A percentile compares a stretch with the other conserved stretches of the same genome.
These are phyloP conservation scores for Diaporthe caulivora DNA, from an alignment of 2,329 filamentous ascomycete genomes.

Conservation along the genomic window DNA sequence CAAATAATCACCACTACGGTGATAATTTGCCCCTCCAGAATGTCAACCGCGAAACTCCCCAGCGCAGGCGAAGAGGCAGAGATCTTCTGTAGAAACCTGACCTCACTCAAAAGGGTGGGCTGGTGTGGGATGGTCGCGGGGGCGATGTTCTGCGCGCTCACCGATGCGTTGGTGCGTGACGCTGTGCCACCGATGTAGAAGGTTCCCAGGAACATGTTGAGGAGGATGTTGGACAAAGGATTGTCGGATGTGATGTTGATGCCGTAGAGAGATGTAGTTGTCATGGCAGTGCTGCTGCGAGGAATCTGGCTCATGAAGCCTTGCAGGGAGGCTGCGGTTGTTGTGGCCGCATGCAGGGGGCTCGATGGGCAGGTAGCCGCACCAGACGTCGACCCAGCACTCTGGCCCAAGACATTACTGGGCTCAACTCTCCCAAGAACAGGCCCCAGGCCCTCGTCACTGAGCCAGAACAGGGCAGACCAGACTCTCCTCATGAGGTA, in stretches of 20 bases:
- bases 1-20: slow-evolving; percentile 91
- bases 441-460: slow-evolving; percentile 76
- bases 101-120: slow-evolving; percentile 67
- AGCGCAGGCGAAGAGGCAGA: slow-evolving; percentile 70
- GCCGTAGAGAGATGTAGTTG: slow-evolving; percentile 42
- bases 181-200: slow-evolving; percentile 37
- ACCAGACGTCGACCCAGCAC: slow-evolving; percentile 42
- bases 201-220: slow-evolving; percentile 41
- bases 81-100: slow-evolving; percentile 68
- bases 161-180: slow-evolving; percentile 22
- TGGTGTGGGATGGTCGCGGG: slow-evolving; percentile 43
- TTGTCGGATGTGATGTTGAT: slow-evolving; percentile 50
- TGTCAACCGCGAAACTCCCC: slow-evolving; percentile 66
- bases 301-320: slow-evolving; percentile 52
- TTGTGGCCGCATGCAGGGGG: slow-evolving; percentile 52
- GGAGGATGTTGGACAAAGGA: slow-evolving; percentile 49
- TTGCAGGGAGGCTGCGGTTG: slow-evolving; percentile 53
- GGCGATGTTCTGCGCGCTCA: slow-evolving; percentile 36
- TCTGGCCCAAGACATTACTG: slow-evolving; percentile 44
- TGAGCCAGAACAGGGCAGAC: slow-evolving; percentile 95
- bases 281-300: slow-evolving; percentile 46
- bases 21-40: slow-evolving; percentile 93
- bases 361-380: slow-evolving; percentile 54
- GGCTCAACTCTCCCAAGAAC: slow-evolving; percentile 43
- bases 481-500: slow-evolving; percentile 93